phyloP scores from a whole-genome alignment of 2,329 filamentous ascomycete genomes.

The Sarocladiaceae sp. region DNA sequence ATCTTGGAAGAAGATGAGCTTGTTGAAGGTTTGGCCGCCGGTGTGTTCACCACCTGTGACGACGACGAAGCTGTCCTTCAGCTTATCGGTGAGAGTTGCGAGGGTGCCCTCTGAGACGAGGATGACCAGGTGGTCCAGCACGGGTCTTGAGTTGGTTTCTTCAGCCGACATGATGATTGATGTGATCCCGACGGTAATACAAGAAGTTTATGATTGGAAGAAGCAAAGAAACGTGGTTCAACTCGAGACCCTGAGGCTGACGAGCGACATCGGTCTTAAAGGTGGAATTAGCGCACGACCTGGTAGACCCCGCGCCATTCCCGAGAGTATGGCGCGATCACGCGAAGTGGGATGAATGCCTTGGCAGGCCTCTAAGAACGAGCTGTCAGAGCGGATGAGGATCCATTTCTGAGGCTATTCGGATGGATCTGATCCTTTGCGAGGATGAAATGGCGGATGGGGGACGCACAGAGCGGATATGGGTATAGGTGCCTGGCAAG shows the following conservation, averaged over 20 bases:
- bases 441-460: too few species aligned
- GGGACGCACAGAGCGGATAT: too few species aligned
- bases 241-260: too few species aligned
- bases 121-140: slow-evolving; percentile 62
- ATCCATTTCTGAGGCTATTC: too few species aligned
- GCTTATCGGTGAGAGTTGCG: slow-evolving; percentile 40
- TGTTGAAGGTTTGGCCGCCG: slow-evolving; percentile 57
- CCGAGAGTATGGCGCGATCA: not conserved
- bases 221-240: not conserved
- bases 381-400: not conserved
- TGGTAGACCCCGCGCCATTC: not conserved
- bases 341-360: not conserved
- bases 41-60: slow-evolving; percentile 58
- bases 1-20: slow-evolving; percentile 57
- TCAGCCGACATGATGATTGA: not conserved
- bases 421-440: too few species aligned
- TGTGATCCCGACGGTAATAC: too few species aligned
- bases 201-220: not conserved
- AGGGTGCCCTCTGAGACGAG: slow-evolving; percentile 51
- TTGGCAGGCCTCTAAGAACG: not conserved
- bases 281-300: not conserved
- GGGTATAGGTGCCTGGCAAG: too few species aligned
- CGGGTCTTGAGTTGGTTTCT: slow-evolving; percentile 17
- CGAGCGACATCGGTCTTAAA: not conserved
- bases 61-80: slow-evolving; percentile 52